Base-by-base conservation (phyloP, 2,329 filamentous ascomycete genomes). In the Xylariales sp. region DNA sequence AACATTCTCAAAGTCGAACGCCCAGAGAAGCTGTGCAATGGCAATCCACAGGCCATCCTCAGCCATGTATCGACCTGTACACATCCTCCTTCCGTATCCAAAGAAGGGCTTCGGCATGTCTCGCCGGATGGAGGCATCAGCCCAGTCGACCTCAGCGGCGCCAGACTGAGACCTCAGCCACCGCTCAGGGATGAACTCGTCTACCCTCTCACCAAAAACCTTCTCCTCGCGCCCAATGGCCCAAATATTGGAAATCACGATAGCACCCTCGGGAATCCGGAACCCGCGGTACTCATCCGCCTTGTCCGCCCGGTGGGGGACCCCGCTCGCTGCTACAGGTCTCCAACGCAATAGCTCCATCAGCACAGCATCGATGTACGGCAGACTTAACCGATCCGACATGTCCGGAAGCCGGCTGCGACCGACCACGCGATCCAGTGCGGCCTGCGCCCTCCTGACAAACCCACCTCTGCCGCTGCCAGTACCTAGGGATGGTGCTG, bases 1-100 rank as follows among this genome's bases (percentile, higher is more conserved):
- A 25, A 12, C 13, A 57, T 44, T 11, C 51, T n/a, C n/a, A n/a
- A n/a, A n/a, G 23, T 25, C n/a, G 23, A 25, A 25, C 8, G 23
- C 23, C 23, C 23, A 25, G 8, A 25, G 23, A 8, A 25, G n/a
- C 8, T n/a, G 23, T 8, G 23, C 23, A 25, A 25, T 25, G 8
- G n/a, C 23, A 25, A 25, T 25, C 23, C 23, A 25, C n/a, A 25
- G 23, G n/a, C 23, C n/a, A 25, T 25, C n/a, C 8, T n/a, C 8
- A 8, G 23, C 23, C 23, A 25, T n/a, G 23, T 25, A n/a, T 8
- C 23, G 23, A 8, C 23, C 23, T 8, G 23, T 8, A n/a, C 23
- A 25, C n/a, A 25, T n/a, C 8, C 23, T 8, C n/a, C 23, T 25
- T 25, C 23, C 23, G 23, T 25, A 25, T n/a, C 23, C 23, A n/a